phyloP scores from a whole-genome alignment of 2,329 filamentous ascomycete species.

The Thielaviopsis ethacetica region DNA sequence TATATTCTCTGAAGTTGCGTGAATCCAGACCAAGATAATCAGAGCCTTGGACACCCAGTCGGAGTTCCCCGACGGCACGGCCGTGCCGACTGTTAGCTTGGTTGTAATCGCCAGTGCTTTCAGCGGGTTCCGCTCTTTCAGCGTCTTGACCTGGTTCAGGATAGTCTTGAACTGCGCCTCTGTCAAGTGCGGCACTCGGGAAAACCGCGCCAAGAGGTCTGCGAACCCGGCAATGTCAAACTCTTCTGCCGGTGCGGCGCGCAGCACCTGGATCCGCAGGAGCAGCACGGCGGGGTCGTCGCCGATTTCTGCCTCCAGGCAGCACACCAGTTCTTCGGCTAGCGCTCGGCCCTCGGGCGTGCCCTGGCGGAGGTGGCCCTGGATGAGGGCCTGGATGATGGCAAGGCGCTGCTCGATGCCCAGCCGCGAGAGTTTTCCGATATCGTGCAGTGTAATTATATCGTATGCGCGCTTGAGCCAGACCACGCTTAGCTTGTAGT shows the following conservation, averaged over 20 bases:
- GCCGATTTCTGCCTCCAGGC: conserved; percentile 46
- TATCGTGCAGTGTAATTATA: conserved; percentile 36
- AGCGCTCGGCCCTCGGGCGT: conserved; percentile 28
- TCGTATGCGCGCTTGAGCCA: conserved; percentile 60
- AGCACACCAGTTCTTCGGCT: conserved; percentile 39
- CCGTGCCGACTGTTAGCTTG: conserved; percentile 41
- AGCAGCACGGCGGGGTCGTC: conserved; percentile 50
- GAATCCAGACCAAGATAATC: conserved; percentile 52
- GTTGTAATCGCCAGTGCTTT: conserved; percentile 39
- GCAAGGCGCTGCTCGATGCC: conserved; percentile 48
- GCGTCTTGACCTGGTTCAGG: conserved; percentile 48
- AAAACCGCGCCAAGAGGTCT: conserved; percentile 42
- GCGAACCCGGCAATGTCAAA: conserved; percentile 34
- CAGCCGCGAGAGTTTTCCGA: conserved; percentile 39
- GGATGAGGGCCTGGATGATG: conserved; percentile 48
- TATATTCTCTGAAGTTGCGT: conserved; percentile 24
- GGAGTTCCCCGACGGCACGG: conserved; percentile 31
- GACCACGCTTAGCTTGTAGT: conserved; percentile 22
- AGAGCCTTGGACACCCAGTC: conserved; percentile 54
- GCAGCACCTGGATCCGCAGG: conserved; percentile 51
- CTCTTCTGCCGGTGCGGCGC: conserved; percentile 26
- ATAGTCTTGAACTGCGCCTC: conserved; percentile 49
- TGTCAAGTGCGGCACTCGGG: conserved; percentile 41
- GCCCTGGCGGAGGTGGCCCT: conserved; percentile 32
- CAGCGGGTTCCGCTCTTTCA: conserved; percentile 37